These are phyloP conservation scores for Talaromyces trachyspermus DNA, from an alignment of 495 filamentous ascomycete species.

Conservation along the genomic window DNA sequence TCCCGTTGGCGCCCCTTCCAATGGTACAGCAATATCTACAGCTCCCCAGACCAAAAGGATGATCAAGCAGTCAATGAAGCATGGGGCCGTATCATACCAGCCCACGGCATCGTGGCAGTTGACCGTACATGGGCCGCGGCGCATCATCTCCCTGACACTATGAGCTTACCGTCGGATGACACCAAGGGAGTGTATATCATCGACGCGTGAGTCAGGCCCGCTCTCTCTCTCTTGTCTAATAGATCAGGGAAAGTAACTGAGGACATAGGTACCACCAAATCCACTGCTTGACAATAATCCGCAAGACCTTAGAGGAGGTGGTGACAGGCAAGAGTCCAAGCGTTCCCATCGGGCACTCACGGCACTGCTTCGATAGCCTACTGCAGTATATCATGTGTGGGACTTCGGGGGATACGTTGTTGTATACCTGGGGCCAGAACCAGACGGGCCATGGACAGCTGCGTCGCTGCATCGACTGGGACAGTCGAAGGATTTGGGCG, in stretches of 20 bases:
- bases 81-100: constrained; percentile 14
- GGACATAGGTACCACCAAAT: constrained; percentile 15
- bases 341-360: constrained; percentile 2
- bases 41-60: constrained; percentile 5
- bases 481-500: constrained; percentile 12
- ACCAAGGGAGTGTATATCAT: constrained; percentile 14
- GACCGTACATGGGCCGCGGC: constrained; percentile 12
- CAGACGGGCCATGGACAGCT: constrained; percentile 12
- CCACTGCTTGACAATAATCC: constrained; percentile 15
- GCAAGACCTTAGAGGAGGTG: constrained; percentile 12
- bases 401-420: constrained; percentile 8
- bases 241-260: not conserved
- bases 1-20: constrained; percentile 8
- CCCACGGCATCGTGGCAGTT: constrained; percentile 17
- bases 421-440: constrained; percentile 14
- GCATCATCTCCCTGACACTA: constrained; percentile 5
- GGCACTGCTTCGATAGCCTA: constrained; percentile 17
- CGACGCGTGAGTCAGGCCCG: constrained; percentile 6
- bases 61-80: constrained; percentile 8
- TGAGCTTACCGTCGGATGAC: constrained; percentile 11
- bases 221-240: not conserved
- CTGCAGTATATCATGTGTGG: constrained; percentile 12
- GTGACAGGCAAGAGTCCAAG: not conserved
- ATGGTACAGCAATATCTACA: constrained; percentile 8
- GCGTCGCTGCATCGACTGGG: constrained; percentile 9